Conservation (phyloP, 1,284 basidiomycete species). For the Ceratobasidium theobromae region DNA sequence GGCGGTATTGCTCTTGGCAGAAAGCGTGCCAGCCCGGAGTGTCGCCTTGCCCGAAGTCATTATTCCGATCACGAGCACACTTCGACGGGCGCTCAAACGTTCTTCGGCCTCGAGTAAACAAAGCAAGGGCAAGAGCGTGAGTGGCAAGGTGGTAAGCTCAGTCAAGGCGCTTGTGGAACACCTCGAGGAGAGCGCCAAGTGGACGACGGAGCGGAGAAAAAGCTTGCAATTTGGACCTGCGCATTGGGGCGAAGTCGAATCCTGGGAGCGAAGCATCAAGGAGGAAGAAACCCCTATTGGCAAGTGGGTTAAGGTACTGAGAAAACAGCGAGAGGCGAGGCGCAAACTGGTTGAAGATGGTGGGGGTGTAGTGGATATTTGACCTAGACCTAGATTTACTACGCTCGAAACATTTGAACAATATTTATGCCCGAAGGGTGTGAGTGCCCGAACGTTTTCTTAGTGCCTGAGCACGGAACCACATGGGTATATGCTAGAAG, state of each 20-base stretch:
- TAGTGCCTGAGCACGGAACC: background rate
- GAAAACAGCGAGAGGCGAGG: conserved; percentile 77
- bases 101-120: conserved; percentile 37
- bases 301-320: conserved; percentile 76
- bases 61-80: conserved; percentile 76
- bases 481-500: background rate
- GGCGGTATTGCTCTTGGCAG: conserved; percentile 72
- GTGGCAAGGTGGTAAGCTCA: conserved; percentile 57
- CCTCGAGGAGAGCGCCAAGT: conserved; percentile 78
- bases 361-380: conserved; percentile 12
- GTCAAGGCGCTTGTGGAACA: conserved; percentile 81
- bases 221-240: conserved; percentile 73
- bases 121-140: conserved; percentile 39
- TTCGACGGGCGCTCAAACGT: conserved; percentile 71
- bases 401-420: no score
- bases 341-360: conserved; percentile 62
- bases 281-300: conserved; percentile 75
- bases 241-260: conserved; percentile 63
- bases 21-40: conserved; percentile 50
- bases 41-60: conserved; percentile 93
- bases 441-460: no score
- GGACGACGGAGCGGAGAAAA: conserved; percentile 70
- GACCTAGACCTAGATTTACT: background rate
- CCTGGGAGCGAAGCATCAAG: conserved; percentile 67
- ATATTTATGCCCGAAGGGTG: no score